These are phyloP conservation scores for Lasiodiplodia theobromae DNA, from an alignment of 2,329 filamentous ascomycete genomes.

Conservation along the genomic window DNA sequence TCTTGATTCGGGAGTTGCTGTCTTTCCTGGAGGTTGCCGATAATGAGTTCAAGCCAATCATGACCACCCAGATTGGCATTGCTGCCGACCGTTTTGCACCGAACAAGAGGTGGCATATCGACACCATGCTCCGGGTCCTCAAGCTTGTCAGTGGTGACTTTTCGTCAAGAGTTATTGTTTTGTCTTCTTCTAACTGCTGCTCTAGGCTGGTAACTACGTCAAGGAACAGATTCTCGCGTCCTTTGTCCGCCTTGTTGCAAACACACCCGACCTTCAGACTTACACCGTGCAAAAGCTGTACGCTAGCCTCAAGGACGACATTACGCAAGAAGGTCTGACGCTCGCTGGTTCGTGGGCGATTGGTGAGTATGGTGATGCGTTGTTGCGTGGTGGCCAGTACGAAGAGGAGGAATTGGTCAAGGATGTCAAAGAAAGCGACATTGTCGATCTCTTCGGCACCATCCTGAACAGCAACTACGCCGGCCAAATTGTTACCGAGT, in stretches of 20 bases:
- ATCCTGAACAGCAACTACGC: constrained; percentile 96
- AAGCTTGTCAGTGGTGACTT: constrained; percentile 64
- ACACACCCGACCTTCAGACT: constrained; percentile 90
- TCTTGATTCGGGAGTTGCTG: constrained; percentile 89
- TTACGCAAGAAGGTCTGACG: constrained; percentile 94
- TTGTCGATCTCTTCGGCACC: constrained; percentile 89
- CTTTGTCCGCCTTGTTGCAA: constrained; percentile 93
- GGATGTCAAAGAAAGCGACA: constrained; percentile 83
- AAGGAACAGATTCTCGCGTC: constrained; percentile 98
- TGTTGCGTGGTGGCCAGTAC: constrained; percentile 88
- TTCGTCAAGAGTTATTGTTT: neutral
- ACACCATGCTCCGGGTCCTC: constrained; percentile 94
- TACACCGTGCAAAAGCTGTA: constrained; percentile 98
- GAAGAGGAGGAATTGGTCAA: constrained; percentile 91
- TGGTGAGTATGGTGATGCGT: constrained; percentile 90
- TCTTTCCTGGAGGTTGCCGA: constrained; percentile 97
- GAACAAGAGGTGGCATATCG: constrained; percentile 97
- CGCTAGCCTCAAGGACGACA: constrained; percentile 88
- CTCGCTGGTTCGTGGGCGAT: constrained; percentile 96
- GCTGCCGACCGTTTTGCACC: constrained; percentile 95
- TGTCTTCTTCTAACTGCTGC: constrained; percentile 31
- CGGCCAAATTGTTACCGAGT: constrained; percentile 89
- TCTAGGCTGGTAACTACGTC: constrained; percentile 85
- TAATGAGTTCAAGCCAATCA: constrained; percentile 97
- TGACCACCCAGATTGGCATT: constrained; percentile 98